Conservation (phyloP, 2,329 filamentous ascomycete genomes). For the Monilinia vaccinii-corymbosi region DNA sequence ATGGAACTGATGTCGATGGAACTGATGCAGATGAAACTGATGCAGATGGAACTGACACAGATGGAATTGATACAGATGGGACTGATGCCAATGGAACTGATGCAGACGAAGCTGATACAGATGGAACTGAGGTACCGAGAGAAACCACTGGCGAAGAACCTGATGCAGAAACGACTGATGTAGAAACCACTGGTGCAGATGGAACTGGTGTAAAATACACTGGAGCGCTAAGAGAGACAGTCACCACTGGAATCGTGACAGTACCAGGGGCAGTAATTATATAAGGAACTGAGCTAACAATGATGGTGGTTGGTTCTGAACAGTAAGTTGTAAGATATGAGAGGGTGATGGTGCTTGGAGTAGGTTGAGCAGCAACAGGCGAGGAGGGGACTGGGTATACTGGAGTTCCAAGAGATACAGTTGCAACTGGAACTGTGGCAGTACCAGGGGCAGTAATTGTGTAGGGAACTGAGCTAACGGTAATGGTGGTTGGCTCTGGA, state of each 20-base stretch:
- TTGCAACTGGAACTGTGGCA: conserved; percentile 15
- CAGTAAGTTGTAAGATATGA: conserved; percentile 7
- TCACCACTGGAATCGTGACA: conserved; percentile 15
- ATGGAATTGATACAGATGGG: too few relatives aligned
- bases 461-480: conserved; percentile 18
- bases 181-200: background rate
- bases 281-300: conserved; percentile 18
- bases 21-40: too few relatives aligned
- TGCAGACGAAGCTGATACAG: too few relatives aligned
- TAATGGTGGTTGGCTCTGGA: conserved; percentile 13
- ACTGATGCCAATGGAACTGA: too few relatives aligned
- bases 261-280: conserved; percentile 13
- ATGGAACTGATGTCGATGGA: background rate
- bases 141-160: too few relatives aligned
- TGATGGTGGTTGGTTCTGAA: conserved; percentile 13
- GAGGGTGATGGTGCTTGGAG: conserved; percentile 4
- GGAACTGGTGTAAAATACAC: background rate
- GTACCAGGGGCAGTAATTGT: conserved; percentile 13
- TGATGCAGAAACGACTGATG: background rate
- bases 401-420: conserved; percentile 7
- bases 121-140: too few relatives aligned
- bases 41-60: too few relatives aligned
- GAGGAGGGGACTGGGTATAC: background rate
- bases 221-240: conserved; percentile 8
- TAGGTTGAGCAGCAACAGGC: background rate